These are phyloP conservation scores for Cordyceps fumosorosea DNA, from an alignment of 2,329 filamentous ascomycete genomes.

Conservation along the genomic window DNA sequence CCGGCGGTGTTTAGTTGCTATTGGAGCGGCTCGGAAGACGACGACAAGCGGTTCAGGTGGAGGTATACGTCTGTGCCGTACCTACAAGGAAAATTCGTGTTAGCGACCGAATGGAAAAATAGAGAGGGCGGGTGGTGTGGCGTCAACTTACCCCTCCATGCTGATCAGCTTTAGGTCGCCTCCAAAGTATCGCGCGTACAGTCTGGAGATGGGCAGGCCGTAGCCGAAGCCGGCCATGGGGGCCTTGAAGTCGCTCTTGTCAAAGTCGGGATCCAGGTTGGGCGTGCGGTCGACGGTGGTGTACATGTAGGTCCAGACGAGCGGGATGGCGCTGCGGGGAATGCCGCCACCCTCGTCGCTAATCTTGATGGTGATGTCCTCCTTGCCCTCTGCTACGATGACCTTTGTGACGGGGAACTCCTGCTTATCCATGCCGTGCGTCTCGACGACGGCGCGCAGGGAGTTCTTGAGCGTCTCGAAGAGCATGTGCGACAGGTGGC, in stretches of 20 bases:
- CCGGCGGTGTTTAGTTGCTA: slow-evolving; percentile 63
- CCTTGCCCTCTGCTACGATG: slow-evolving; percentile 93
- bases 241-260: slow-evolving; percentile 98
- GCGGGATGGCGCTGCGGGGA: slow-evolving; percentile 81
- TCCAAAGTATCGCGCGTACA: slow-evolving; percentile 96
- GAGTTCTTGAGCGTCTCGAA: slow-evolving; percentile 99
- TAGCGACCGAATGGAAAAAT: neutral
- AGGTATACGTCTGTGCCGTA: slow-evolving; percentile 99
- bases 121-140: neutral
- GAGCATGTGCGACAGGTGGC: slow-evolving; percentile 98
- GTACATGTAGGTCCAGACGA: slow-evolving; percentile 99
- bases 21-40: slow-evolving; percentile 93
- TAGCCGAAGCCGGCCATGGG: slow-evolving; percentile 99
- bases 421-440: slow-evolving; percentile 88
- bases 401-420: slow-evolving; percentile 96
- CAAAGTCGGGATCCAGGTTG: slow-evolving; percentile 91
- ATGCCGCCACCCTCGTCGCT: slow-evolving; percentile 96
- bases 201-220: slow-evolving; percentile 82
- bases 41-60: slow-evolving; percentile 90
- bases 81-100: slow-evolving; percentile 37
- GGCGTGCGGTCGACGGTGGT: slow-evolving; percentile 96
- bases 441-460: slow-evolving; percentile 90
- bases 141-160: slow-evolving; percentile 82
- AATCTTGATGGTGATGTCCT: slow-evolving; percentile 99
- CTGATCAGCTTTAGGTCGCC: slow-evolving; percentile 96